phyloP scores from a whole-genome alignment of 371 early-diverging fungal species.

The Choanephora cucurbitarum region DNA sequence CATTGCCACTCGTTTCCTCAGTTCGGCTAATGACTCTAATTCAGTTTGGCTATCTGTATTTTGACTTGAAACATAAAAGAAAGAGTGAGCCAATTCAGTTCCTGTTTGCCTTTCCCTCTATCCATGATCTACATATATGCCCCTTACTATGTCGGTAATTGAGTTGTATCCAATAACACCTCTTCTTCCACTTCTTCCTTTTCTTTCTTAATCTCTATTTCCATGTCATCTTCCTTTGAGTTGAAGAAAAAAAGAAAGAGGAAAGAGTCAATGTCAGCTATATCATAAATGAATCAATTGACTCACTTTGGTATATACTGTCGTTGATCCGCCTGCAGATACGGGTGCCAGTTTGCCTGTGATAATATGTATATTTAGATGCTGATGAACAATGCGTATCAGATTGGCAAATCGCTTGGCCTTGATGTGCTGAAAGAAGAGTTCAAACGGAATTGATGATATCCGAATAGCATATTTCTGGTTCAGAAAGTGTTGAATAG shows the following conservation, averaged over 20 bases:
- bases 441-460: slow-evolving; percentile 89
- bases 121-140: no score
- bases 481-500: slow-evolving; percentile 77
- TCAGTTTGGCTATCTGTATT: slow-evolving; percentile 75
- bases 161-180: slow-evolving; percentile 45
- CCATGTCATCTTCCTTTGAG: no score
- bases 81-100: no score
- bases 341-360: slow-evolving; percentile 24
- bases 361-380: slow-evolving; percentile 77
- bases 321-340: slow-evolving; percentile 24
- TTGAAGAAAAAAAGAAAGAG: no score
- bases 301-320: neutral
- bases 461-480: slow-evolving; percentile 92
- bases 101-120: no score
- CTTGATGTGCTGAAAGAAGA: slow-evolving; percentile 92
- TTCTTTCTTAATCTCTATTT: slow-evolving; percentile 1
- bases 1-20: slow-evolving; percentile 78
- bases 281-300: no score
- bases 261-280: no score
- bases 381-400: slow-evolving; percentile 93
- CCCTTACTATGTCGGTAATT: slow-evolving; percentile 63
- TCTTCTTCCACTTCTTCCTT: slow-evolving; percentile 9
- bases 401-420: slow-evolving; percentile 88
- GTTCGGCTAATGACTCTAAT: slow-evolving; percentile 80
- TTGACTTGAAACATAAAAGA: slow-evolving; percentile 41